Evolutionary conservation across 352 stramenopile species (phyloP), one percentile per base, ranked within the genome.

Genomic region (Pythium sp.): DNA sequence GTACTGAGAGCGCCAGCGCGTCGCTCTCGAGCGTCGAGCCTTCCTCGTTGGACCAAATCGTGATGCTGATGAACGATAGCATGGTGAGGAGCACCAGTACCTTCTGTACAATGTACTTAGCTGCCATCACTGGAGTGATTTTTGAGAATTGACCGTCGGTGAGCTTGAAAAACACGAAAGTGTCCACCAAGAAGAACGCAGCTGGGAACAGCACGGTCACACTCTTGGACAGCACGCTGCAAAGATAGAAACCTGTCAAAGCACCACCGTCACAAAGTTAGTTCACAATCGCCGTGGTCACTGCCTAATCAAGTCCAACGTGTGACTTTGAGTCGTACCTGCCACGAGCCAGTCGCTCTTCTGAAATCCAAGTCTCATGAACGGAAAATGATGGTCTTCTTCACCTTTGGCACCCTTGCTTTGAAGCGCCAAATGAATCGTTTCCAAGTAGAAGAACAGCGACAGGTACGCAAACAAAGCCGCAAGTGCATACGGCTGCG

Each of bases 401-500:
- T 18, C 38, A 20, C 12, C 38, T 20, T 14, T 20, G 38, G 18
- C 4, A 14, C 12, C 12, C 14, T 14, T 46, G 14, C 38, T 46
- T 46, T 46, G 38, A 46, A 46, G 38, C 38, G 14, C 38, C 38
- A 46, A 0, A 4, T 46, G 38, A 3, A 12, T n/a, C 4, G 58
- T 47, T 24, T 12, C 38, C 6, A 76, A 26, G 59, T 84, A 75
- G 12, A 78, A 64, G 32, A 72, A 76, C 2, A 89, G 47, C 7
- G 74, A 73, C 14, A 91, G 57, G 51, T 82, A 72, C 11, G 72
- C 75, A 59, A 93, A 90, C 6, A 91, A 43, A 5, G 75, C 74
- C 5, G 77, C 76, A 18, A 91, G 71, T 1, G 82, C 68, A 59
- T 94, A 93, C 1, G 86, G 82, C 63, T 93, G 81, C 2, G 80